Percentiles rank a stretch among this genome's conserved stretches.
Evolutionary conservation across 805 yeast genomes (phyloP).

Genomic region (Blastobotrys americana): DNA sequence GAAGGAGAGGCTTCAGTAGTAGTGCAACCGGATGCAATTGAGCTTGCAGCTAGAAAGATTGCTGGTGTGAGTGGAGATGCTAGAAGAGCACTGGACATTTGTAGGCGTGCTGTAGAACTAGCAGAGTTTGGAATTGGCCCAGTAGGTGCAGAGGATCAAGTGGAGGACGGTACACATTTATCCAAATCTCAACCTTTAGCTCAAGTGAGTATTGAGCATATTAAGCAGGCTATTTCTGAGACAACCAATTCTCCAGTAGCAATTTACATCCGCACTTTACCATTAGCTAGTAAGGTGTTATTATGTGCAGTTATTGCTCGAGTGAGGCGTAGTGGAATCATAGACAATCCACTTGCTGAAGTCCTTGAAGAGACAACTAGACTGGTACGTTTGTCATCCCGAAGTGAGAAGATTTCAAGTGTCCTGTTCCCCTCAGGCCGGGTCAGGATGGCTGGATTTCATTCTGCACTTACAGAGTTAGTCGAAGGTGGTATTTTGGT

Average conservation of each 20-base stretch:
- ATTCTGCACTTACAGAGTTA: conserved; percentile 56
- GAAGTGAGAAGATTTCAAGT: neutral
- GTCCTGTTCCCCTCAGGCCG: conserved; percentile 19
- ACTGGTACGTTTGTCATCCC: conserved; percentile 34
- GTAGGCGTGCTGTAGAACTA: conserved; percentile 82
- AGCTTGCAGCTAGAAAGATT: conserved; percentile 86
- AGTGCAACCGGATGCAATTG: conserved; percentile 62
- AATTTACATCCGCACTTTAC: conserved; percentile 47
- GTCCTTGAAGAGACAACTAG: conserved; percentile 68
- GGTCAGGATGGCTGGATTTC: conserved; percentile 54
- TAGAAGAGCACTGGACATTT: conserved; percentile 79
- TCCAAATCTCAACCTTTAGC: conserved; percentile 30
- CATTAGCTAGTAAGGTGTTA: conserved; percentile 65
- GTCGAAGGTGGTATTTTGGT: conserved; percentile 71
- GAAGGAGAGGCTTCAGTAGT: conserved; percentile 41
- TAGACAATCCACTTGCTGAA: conserved; percentile 69
- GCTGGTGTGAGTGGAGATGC: conserved; percentile 98
- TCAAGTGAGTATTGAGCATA: conserved; percentile 62
- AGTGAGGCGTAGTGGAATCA: conserved; percentile 57
- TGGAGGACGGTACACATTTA: conserved; percentile 38
- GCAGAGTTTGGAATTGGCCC: conserved; percentile 44
- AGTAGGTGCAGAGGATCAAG: conserved; percentile 80
- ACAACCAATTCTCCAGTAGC: conserved; percentile 69
- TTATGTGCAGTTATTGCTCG: conserved; percentile 61
- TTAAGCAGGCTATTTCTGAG: conserved; percentile 72